Conservation (phyloP, 495 filamentous ascomycete species). For the Trichoderma orchidacearum region DNA sequence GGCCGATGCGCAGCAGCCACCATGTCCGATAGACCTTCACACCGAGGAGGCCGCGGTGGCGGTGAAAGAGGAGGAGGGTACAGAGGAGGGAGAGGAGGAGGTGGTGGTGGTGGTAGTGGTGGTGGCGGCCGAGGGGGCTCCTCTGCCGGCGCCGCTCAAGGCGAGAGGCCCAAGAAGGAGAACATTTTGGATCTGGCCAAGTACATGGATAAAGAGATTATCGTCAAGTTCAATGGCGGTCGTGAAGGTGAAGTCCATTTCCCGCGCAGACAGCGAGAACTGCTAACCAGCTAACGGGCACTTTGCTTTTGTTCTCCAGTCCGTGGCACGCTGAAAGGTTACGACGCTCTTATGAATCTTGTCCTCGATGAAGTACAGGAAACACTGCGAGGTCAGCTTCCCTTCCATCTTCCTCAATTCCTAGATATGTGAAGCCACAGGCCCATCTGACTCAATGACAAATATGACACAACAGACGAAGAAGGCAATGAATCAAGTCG, state of each 20-base stretch:
- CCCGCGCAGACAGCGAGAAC: too few species aligned
- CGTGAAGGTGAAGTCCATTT: conserved; percentile 55
- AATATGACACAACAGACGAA: conserved; percentile 58
- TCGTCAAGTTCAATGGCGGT: conserved; percentile 92
- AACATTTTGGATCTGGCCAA: conserved; percentile 91
- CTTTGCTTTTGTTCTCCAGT: conserved; percentile 35
- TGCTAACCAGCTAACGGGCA: background rate
- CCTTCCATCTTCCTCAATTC: background rate
- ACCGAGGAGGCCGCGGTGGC: conserved; percentile 31
- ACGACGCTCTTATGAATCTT: conserved; percentile 94
- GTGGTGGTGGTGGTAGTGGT: conserved; percentile 32
- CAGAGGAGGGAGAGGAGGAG: conserved; percentile 28
- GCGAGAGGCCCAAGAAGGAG: conserved; percentile 82
- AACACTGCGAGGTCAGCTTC: conserved; percentile 56
- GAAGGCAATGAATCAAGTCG: conserved; percentile 78
- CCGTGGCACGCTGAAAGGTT: conserved; percentile 79
- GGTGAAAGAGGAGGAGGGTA: conserved; percentile 24
- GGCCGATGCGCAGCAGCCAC: background rate
- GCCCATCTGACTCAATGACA: too few species aligned
- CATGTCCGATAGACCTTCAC: conserved; percentile 50
- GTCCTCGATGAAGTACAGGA: conserved; percentile 93
- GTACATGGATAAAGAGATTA: conserved; percentile 92
- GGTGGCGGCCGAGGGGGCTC: conserved; percentile 8
- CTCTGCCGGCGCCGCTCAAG: conserved; percentile 20
- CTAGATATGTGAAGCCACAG: too few species aligned